phyloP scores from a whole-genome alignment of 2,329 filamentous ascomycete species.

The Botrytis sinoallii region DNA sequence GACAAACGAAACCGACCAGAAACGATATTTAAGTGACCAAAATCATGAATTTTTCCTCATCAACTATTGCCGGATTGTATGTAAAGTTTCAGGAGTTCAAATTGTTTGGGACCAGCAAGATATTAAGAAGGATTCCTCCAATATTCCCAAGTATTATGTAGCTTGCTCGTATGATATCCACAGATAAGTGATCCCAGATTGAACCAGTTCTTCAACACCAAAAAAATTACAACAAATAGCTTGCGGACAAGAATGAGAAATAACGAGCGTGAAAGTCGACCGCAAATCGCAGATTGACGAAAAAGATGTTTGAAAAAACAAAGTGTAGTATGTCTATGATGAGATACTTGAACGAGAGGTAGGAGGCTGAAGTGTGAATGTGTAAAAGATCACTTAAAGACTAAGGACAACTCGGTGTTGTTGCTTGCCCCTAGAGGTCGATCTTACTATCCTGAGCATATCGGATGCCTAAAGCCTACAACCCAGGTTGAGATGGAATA shows the following conservation, averaged over 20 bases:
- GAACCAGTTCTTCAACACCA: background rate
- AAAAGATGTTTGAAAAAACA: background rate
- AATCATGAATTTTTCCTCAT: slow-evolving; percentile 18
- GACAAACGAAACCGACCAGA: slow-evolving; percentile 17
- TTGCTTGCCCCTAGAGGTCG: slow-evolving; percentile 18
- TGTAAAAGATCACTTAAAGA: slow-evolving; percentile 14
- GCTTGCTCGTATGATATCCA: slow-evolving; percentile 9
- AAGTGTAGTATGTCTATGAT: slow-evolving; percentile 3
- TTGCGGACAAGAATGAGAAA: slow-evolving; percentile 1
- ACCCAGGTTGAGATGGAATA: slow-evolving; percentile 16
- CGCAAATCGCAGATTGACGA: slow-evolving; percentile 18
- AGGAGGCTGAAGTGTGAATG: slow-evolving; percentile 19
- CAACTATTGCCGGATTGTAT: background rate
- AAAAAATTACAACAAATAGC: background rate
- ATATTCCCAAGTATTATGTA: background rate
- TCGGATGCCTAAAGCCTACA: slow-evolving; percentile 18
- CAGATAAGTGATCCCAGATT: slow-evolving; percentile 1
- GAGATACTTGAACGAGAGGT: slow-evolving; percentile 16
- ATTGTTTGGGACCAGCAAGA: background rate
- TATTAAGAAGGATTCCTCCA: slow-evolving; percentile 3
- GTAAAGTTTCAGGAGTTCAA: background rate
- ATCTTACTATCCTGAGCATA: slow-evolving; percentile 17
- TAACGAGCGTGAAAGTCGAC: slow-evolving; percentile 21
- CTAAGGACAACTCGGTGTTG: slow-evolving; percentile 18
- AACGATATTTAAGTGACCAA: slow-evolving; percentile 17